Base-by-base conservation (phyloP, 2,329 filamentous ascomycete genomes). In the Atkinsonella hypoxylon region DNA sequence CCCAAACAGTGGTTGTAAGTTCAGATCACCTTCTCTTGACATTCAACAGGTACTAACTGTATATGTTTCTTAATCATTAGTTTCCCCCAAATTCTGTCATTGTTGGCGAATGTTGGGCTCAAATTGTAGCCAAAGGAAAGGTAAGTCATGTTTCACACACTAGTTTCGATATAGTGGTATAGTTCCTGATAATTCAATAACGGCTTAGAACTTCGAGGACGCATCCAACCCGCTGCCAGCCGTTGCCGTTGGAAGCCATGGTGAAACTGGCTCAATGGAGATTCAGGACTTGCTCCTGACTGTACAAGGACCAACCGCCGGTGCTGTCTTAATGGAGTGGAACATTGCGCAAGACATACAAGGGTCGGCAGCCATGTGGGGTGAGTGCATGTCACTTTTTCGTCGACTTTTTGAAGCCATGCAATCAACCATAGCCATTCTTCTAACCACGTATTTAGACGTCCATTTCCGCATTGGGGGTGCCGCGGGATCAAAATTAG, bases 391-490 rank as follows among this genome's bases (percentile, higher is more conserved):
- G 12, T 32, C 31, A n/a, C n/a, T n/a, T n/a, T n/a, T n/a, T 32
- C 38, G 38, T 39, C 15, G n/a, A 39, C 4, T n/a, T 39, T n/a
- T n/a, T n/a, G n/a, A n/a, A n/a, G n/a, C n/a, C n/a, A n/a, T n/a
- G 38, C 7, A 12, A 15, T 39, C 1, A 39, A 7, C 15, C 12
- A 9, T n/a, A 7, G 17, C 15, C 15, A 3, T 7, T 15, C 12
- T 15, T 15, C 38, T 39, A 39, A n/a, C 38, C n/a, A n/a, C 38
- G 12, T 8, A 15, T 13, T n/a, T 2, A n/a, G 38, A 18, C 15
- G 12, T 79, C 5, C 86, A 91, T 65, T 75, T 85, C 64, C 81
- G 86, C 54, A 75, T 90, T 52, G 85, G 84, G 55, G 86, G 87
- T 22, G 78, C 78, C 17, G 74, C 77, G 2, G 85, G 85, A 32